Evolutionary conservation across 345 rosid species (phyloP).

Genomic region (Euphorbia lathyris): DNA sequence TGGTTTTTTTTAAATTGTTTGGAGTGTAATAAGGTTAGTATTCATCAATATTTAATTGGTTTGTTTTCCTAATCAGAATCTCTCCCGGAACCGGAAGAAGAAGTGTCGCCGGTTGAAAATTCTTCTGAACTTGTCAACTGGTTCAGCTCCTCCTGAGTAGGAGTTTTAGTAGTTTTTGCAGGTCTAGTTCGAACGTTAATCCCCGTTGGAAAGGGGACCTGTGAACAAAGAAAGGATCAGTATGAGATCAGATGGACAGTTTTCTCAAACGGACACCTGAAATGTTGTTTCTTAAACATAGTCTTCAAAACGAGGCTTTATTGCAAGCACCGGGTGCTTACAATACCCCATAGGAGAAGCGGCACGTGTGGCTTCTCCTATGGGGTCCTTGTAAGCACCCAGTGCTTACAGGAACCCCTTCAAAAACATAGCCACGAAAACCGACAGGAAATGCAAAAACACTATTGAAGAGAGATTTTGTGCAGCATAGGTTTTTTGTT

Average conservation of each 20-base stretch:
- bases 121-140: conserved; percentile 31
- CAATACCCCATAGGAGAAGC: too few species aligned
- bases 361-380: too few species aligned
- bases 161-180: conserved; percentile 36
- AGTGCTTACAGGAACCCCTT: too few species aligned
- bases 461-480: too few species aligned
- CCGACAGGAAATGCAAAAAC: too few species aligned
- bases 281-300: too few species aligned
- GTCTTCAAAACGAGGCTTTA: too few species aligned
- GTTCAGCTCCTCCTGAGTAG: conserved; percentile 29
- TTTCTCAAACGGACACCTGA: too few species aligned
- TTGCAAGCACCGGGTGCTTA: too few species aligned
- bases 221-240: conserved; percentile 10
- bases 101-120: conserved; percentile 30
- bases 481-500: too few species aligned
- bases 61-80: conserved; percentile 34
- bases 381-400: too few species aligned
- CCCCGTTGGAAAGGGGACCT: conserved; percentile 71
- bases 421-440: too few species aligned
- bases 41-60: conserved; percentile 12
- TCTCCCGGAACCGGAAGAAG: conserved; percentile 37
- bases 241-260: not conserved
- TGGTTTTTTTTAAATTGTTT: conserved; percentile 1
- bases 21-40: conserved; percentile 29
- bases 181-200: conserved; percentile 46